Percentiles rank a stretch among this genome's conserved stretches.
Conservation (phyloP, 495 filamentous ascomycete genomes). For the Lophiotrema nucula region DNA sequence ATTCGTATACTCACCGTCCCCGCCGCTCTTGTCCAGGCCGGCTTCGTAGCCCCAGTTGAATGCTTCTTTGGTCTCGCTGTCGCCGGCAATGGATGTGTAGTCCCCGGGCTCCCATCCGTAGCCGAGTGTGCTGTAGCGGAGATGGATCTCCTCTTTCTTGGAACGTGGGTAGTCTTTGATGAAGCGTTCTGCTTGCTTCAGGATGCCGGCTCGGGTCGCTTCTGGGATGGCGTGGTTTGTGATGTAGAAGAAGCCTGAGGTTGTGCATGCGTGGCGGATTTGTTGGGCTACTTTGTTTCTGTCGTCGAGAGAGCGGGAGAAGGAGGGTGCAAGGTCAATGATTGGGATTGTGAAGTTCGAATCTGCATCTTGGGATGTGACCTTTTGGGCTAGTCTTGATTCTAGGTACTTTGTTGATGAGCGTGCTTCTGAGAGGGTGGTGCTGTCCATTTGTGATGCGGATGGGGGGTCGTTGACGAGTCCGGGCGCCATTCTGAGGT, state of each 20-base stretch:
- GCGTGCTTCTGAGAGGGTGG: constrained; percentile 9
- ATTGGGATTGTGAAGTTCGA: constrained; percentile 41
- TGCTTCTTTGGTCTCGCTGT: constrained; percentile 27
- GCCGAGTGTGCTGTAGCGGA: constrained; percentile 8
- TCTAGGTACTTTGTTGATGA: not conserved
- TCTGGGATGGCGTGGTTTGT: constrained; percentile 26
- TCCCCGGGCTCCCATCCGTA: constrained; percentile 20
- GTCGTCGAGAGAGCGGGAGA: constrained; percentile 37
- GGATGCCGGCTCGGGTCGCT: not conserved
- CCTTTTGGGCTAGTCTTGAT: not conserved
- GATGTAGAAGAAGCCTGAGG: constrained; percentile 53
- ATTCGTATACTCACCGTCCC: constrained; percentile 26
- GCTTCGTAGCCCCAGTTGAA: constrained; percentile 32
- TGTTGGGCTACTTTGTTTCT: constrained; percentile 43
- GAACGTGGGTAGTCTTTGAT: not conserved
- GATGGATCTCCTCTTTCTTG: constrained; percentile 22
- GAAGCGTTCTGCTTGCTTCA: constrained; percentile 20
- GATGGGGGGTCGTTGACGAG: too few relatives aligned
- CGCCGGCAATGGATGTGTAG: constrained; percentile 22
- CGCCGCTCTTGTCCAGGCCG: constrained; percentile 20
- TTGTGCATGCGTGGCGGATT: constrained; percentile 46
- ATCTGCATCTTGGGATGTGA: not conserved
- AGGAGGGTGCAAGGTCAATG: constrained; percentile 47
- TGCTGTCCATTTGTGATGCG: too few relatives aligned
- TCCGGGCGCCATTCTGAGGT: too few relatives aligned